These are phyloP conservation scores for Phytophthora crassamura DNA, from an alignment of 352 stramenopile species.

Conservation along the genomic window DNA sequence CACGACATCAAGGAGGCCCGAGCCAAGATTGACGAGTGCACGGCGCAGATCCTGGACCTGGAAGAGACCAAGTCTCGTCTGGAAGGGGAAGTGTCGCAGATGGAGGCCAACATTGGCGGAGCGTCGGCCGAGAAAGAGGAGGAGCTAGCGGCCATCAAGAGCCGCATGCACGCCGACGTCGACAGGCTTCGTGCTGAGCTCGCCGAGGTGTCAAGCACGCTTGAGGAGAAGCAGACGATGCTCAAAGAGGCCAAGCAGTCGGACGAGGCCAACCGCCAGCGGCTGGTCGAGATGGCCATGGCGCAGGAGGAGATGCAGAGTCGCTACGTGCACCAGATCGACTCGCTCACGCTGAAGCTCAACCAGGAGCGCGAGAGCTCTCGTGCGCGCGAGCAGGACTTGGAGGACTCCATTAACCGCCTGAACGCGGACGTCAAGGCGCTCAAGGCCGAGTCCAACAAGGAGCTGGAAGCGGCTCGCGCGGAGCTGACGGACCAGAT, in stretches of 20 bases:
- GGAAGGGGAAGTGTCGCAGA: slow-evolving; percentile 45
- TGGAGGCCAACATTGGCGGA: slow-evolving; percentile 47
- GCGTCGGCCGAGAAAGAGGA: slow-evolving; percentile 41
- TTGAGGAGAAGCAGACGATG: slow-evolving; percentile 44
- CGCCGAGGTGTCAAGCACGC: slow-evolving; percentile 28
- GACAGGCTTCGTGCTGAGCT: slow-evolving; percentile 40
- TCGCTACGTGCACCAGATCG: slow-evolving; percentile 47
- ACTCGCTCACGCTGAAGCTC: slow-evolving; percentile 48
- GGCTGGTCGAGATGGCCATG: slow-evolving; percentile 50
- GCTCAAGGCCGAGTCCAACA: slow-evolving; percentile 43
- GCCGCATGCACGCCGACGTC: slow-evolving; percentile 36
- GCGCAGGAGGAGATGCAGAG: slow-evolving; percentile 54
- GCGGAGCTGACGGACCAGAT: slow-evolving; percentile 39
- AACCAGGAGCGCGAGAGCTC: slow-evolving; percentile 57
- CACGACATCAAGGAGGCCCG: slow-evolving; percentile 54
- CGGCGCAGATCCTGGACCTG: slow-evolving; percentile 43
- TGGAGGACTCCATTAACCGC: slow-evolving; percentile 41
- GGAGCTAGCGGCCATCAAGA: slow-evolving; percentile 29
- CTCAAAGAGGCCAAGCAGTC: slow-evolving; percentile 42
- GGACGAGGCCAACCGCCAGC: slow-evolving; percentile 46
- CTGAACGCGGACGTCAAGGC: slow-evolving; percentile 45
- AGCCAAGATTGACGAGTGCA: slow-evolving; percentile 44
- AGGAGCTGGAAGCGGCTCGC: slow-evolving; percentile 33
- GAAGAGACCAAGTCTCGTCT: slow-evolving; percentile 45
- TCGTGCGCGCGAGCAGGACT: slow-evolving; percentile 47